Evolutionary conservation across 768 basidiomycete species (phyloP).

Genomic region (Russula griseocarnosa): DNA sequence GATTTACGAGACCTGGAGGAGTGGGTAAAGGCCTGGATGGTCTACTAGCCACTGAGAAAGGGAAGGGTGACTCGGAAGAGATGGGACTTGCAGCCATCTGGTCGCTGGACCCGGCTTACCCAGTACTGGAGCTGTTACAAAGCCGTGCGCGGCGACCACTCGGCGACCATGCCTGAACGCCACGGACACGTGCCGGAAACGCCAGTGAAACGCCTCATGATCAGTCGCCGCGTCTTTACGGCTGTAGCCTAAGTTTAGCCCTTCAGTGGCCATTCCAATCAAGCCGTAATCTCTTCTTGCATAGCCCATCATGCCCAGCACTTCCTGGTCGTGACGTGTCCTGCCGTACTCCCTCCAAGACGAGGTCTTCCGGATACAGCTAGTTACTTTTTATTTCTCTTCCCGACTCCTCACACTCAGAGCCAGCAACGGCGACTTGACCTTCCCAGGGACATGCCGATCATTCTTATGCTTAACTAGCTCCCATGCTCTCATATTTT

Average conservation of each 20-base stretch:
- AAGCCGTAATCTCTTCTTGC: slow-evolving; percentile 3
- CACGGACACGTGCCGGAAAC: slow-evolving; percentile 20
- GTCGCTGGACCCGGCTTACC: not conserved
- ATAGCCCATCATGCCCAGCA: not conserved
- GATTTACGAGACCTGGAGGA: slow-evolving; percentile 20
- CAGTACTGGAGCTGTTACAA: slow-evolving; percentile 4
- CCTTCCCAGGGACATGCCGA: slow-evolving; percentile 21
- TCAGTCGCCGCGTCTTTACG: not conserved
- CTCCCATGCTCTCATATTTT: slow-evolving; percentile 7
- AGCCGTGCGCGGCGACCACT: slow-evolving; percentile 10
- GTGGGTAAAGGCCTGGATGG: slow-evolving; percentile 27
- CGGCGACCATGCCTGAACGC: slow-evolving; percentile 19
- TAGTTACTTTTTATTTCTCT: slow-evolving; percentile 11
- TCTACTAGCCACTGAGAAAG: slow-evolving; percentile 17
- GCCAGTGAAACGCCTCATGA: too few species aligned
- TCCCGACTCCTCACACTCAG: slow-evolving; percentile 1
- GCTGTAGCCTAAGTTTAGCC: not conserved
- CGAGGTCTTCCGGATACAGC: slow-evolving; percentile 9
- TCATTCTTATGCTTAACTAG: slow-evolving; percentile 13
- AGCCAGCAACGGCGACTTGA: slow-evolving; percentile 22
- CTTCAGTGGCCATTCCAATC: not conserved
- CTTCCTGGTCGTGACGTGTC: slow-evolving; percentile 6
- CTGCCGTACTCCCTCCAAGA: not conserved
- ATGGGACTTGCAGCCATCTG: not conserved
- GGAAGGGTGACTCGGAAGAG: not conserved